Evolutionary conservation across 371 early-diverging fungal genomes (phyloP), one percentile per base, ranked within the genome.

Genomic region (Mortierella sp.): DNA sequence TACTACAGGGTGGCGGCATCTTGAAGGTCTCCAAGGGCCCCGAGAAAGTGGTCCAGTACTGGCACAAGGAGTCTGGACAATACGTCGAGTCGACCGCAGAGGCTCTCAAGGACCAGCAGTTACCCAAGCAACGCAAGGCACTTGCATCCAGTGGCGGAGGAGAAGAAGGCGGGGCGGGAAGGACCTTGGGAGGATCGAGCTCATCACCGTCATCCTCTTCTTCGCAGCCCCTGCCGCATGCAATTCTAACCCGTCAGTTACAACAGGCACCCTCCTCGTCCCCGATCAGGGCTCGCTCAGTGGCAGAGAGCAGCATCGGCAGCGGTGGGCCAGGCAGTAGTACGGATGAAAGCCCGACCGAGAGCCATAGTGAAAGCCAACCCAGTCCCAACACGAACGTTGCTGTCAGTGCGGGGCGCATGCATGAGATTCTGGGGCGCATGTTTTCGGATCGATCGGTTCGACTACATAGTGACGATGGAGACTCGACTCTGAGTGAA

Each of bases 341-440:
- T 37, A 44, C 21, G 1, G 50, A 56, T 6, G 50, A n/a, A 12
- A 65, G 72, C 21, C 65, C 61, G 14, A 56, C 66, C 14, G 72
- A 60, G 37, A 61, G 53, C 23, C 62, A 52, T 8, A 61, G 21
- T 21, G 8, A 21, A 6, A 44, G 44, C 19, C 64, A 55, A 8
- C 64, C 56, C 12, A 64, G 64, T 32, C 64, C 55, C 9, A 44
- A 51, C 37, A 48, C 65, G 1, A 50, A 50, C 21, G 56, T 73
- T 0, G 60, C 63, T 4, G 68, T 50, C 24, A 73, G 67, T 43
- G 72, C 67, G 23, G 72, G 62, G 43, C 27, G 73, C 5, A 73
- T 73, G 73, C 73, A 73, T 23, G 73, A 73, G 41, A 73, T 73
- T 39, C 39, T 73, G 21, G 73, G 67, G 3, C 63, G 73, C 15